phyloP scores from a whole-genome alignment of 2,329 filamentous ascomycete species.

The Nigrograna mackinnonii region DNA sequence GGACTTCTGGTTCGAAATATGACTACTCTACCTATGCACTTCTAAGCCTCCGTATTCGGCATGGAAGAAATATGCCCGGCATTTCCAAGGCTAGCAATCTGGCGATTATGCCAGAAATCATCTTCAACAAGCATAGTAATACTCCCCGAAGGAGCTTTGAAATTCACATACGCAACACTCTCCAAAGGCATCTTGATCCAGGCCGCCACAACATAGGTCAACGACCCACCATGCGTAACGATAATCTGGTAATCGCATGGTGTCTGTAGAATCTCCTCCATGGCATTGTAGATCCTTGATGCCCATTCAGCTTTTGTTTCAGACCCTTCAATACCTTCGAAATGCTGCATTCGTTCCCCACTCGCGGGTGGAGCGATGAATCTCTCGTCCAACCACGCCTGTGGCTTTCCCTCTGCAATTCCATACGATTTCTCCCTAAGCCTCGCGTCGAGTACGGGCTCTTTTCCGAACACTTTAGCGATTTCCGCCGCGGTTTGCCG shows the following conservation, averaged over 20 bases:
- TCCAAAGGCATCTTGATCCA: background rate
- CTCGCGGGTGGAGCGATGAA: background rate
- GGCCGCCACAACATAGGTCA: background rate
- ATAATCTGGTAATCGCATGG: background rate
- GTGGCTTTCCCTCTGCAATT: background rate
- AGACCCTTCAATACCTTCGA: background rate
- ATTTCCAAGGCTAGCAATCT: no score
- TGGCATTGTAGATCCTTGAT: background rate
- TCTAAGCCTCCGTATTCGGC: no score
- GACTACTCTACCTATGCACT: no score
- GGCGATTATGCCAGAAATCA: no score
- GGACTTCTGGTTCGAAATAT: no score
- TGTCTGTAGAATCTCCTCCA: background rate
- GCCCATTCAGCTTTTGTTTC: background rate
- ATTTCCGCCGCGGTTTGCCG: background rate
- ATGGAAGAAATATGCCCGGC: no score
- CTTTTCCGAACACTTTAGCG: background rate
- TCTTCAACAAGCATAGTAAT: background rate
- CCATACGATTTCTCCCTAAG: background rate
- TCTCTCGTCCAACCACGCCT: background rate
- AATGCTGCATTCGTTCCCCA: background rate
- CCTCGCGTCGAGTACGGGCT: background rate
- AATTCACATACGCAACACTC: background rate
- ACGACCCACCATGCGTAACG: background rate
- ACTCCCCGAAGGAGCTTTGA: background rate